Evolutionary conservation across 2,329 filamentous ascomycete genomes (phyloP).

Genomic region (Pyricularia grisea): DNA sequence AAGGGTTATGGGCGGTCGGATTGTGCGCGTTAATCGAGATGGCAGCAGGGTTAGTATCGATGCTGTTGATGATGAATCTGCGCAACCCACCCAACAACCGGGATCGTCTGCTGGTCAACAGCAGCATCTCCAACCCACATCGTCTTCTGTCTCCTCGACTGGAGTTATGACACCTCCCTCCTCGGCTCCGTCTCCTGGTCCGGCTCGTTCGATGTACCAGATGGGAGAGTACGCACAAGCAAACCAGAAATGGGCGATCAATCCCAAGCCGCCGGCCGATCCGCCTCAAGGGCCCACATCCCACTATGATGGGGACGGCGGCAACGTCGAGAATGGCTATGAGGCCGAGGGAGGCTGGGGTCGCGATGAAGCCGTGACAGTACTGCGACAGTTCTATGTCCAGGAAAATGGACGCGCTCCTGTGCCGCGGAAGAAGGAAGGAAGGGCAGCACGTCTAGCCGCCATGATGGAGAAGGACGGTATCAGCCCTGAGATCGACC

Average conservation of each 20-base stretch:
- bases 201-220: neutral
- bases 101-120: conserved; percentile 1
- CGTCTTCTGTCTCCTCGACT: neutral
- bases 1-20: conserved; percentile 3
- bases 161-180: neutral
- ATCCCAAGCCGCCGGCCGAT: neutral
- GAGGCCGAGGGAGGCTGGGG: conserved; percentile 81
- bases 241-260: neutral
- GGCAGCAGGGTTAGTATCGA: neutral
- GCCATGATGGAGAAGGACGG: conserved; percentile 39
- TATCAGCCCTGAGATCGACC: conserved; percentile 10
- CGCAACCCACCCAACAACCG: neutral
- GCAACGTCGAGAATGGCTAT: conserved; percentile 68
- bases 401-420: conserved; percentile 84
- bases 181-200: neutral
- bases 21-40: conserved; percentile 6
- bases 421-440: conserved; percentile 45
- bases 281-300: neutral
- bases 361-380: conserved; percentile 83
- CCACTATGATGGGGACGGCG: conserved; percentile 39
- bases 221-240: neutral
- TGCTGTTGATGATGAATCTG: neutral
- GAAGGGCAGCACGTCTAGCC: conserved; percentile 41
- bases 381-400: conserved; percentile 90
- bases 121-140: neutral